phyloP scores from a whole-genome alignment of 306 rosid species.

The Cicer cuneatum region DNA sequence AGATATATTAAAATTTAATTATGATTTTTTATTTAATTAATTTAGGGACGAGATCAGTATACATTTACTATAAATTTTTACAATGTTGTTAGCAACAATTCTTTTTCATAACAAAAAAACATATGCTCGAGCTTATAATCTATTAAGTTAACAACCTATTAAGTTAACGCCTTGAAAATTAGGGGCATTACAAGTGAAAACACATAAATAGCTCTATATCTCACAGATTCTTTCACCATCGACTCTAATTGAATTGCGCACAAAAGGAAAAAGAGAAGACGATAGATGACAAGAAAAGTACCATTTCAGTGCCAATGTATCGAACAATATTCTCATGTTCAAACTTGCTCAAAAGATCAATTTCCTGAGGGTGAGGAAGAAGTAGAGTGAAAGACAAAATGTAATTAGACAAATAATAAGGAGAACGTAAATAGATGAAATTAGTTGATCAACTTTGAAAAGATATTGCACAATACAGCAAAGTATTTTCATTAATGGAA shows the following conservation, averaged over 20 bases:
- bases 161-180: too few relatives aligned
- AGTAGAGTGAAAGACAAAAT: constrained; percentile 44
- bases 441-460: constrained; percentile 1
- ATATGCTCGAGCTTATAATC: too few relatives aligned
- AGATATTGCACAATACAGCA: constrained; percentile 17
- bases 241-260: background rate
- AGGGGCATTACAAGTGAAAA: too few relatives aligned
- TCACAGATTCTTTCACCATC: background rate
- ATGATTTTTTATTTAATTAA: too few relatives aligned
- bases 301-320: constrained; percentile 86
- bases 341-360: constrained; percentile 83
- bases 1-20: too few relatives aligned
- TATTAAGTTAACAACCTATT: too few relatives aligned
- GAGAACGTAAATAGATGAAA: constrained; percentile 28
- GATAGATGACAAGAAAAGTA: constrained; percentile 44
- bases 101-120: too few relatives aligned
- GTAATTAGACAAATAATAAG: constrained; percentile 30
- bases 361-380: constrained; percentile 67
- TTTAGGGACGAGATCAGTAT: too few relatives aligned
- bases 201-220: background rate
- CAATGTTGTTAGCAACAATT: too few relatives aligned
- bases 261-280: background rate
- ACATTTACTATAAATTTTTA: too few relatives aligned
- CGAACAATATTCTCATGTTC: constrained; percentile 95
- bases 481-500: constrained; percentile 21